Conservation (phyloP, 768 basidiomycete genomes). For the Tephrocybe sp. region DNA sequence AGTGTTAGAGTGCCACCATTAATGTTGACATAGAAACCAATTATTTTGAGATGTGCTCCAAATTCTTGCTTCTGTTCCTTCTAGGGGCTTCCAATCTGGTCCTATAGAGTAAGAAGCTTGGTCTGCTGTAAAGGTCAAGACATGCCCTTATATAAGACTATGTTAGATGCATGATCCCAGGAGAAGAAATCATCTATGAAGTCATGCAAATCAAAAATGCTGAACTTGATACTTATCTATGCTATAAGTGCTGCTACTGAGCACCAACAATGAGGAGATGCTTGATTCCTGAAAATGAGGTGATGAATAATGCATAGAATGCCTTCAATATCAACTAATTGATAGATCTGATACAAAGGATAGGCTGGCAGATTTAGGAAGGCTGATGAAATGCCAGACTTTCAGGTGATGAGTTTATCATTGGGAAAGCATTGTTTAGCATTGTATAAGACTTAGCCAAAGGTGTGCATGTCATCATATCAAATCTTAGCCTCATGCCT, state of each 20-base stretch:
- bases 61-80: conserved; percentile 28
- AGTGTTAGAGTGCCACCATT: conserved; percentile 18
- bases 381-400: conserved; percentile 28
- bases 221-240: conserved; percentile 24
- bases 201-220: conserved; percentile 21
- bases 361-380: conserved; percentile 31
- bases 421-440: conserved; percentile 16
- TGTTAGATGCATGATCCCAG: not conserved
- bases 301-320: conserved; percentile 24
- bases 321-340: conserved; percentile 28
- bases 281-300: conserved; percentile 27
- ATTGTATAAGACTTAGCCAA: conserved; percentile 10
- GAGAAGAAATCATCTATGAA: conserved; percentile 23
- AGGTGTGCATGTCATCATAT: conserved; percentile 8
- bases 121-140: conserved; percentile 20
- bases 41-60: conserved; percentile 25
- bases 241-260: conserved; percentile 25
- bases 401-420: conserved; percentile 24
- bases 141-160: not conserved
- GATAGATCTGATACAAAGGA: conserved; percentile 33
- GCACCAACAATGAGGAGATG: conserved; percentile 24
- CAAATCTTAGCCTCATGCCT: conserved; percentile 2
- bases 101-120: conserved; percentile 25
- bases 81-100: conserved; percentile 25
- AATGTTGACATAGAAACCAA: conserved; percentile 30